Base-by-base conservation (phyloP, 257 asterid species). In the Ilex asprella region DNA sequence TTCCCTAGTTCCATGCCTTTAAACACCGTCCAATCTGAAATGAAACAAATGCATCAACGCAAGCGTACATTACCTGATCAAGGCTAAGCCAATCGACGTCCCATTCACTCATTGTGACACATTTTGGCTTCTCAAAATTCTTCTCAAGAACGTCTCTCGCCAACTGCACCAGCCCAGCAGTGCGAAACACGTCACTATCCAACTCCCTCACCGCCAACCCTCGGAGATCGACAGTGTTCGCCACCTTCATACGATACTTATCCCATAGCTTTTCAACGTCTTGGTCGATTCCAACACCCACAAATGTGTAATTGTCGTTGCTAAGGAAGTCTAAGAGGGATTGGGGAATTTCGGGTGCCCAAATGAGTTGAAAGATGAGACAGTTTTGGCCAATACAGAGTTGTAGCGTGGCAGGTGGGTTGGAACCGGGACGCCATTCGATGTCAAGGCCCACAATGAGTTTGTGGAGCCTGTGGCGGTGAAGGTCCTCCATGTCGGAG, bases 341-440 rank as follows among this genome's bases (percentile, higher is more conserved):
- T 3, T 16, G 0, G 53, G 87, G 91, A 35, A 70, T 67, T 39
- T 10, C 11, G 16, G 68, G 77, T 62, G 61, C 11, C 71, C 77
- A 62, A 13, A 77, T 32, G 14, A 84, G 75, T 41, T 81, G 85
- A 70, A n/a, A 70, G 57, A 81, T 68, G 43, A 84, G 82, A 57
- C 91, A 81, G 16, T 70, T 68, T 52, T 30, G 39, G 62, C 80
- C 81, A 43, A 78, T 77, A 70, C 81, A 79, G 39, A 84, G 82
- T 67, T 81, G 91, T 12, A 84, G 78, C 0, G 84, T 81, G 10
- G 88, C 86, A 39, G 51, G 78, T 16, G 84, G 88, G 74, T 76
- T 67, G 76, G n/a, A 70, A 70, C 66, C 31, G 0, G 87, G 85
- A 21, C 80, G 77, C 91, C 87, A 84, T 70, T 84, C 91, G 47